A percentile compares a stretch with the other conserved stretches of the same genome.
phyloP scores from a whole-genome alignment of 768 basidiomycete genomes.

The Podaxis sp. region DNA sequence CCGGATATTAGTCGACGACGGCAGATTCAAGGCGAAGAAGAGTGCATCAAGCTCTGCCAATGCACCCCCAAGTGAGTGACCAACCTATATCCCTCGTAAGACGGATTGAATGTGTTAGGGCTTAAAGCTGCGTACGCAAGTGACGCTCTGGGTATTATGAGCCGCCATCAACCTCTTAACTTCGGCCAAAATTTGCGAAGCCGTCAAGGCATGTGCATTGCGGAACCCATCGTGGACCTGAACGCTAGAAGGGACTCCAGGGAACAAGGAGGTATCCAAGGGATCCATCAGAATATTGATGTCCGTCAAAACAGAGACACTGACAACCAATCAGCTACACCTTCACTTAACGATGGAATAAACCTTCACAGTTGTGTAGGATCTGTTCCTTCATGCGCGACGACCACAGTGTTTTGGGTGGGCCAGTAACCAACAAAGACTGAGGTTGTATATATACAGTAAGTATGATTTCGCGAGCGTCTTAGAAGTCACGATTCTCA shows the following conservation, averaged over 20 bases:
- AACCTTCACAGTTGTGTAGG: slow-evolving; percentile 47
- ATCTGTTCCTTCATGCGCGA: slow-evolving; percentile 64
- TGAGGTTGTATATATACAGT: slow-evolving; percentile 19
- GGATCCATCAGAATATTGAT: slow-evolving; percentile 35
- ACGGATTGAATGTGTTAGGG: background rate
- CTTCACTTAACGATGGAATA: background rate
- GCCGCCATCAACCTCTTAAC: slow-evolving; percentile 39
- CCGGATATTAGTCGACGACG: slow-evolving; percentile 36
- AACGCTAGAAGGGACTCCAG: slow-evolving; percentile 45
- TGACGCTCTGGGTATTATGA: slow-evolving; percentile 39
- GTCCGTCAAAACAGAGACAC: slow-evolving; percentile 54
- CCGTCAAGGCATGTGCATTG: slow-evolving; percentile 48
- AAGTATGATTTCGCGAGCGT: background rate
- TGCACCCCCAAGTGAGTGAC: slow-evolving; percentile 54
- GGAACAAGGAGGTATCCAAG: slow-evolving; percentile 51
- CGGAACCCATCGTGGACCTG: slow-evolving; percentile 56
- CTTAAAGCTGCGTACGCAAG: slow-evolving; percentile 32
- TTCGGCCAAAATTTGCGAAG: slow-evolving; percentile 41
- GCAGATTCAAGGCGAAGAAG: slow-evolving; percentile 48
- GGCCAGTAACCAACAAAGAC: slow-evolving; percentile 62
- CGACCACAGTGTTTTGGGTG: slow-evolving; percentile 48
- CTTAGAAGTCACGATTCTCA: slow-evolving; percentile 32
- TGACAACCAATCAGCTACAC: slow-evolving; percentile 19
- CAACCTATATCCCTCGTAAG: slow-evolving; percentile 29
- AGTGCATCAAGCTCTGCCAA: slow-evolving; percentile 52